Base-by-base conservation (phyloP, 768 basidiomycete species). In the Obba rivulosa region DNA sequence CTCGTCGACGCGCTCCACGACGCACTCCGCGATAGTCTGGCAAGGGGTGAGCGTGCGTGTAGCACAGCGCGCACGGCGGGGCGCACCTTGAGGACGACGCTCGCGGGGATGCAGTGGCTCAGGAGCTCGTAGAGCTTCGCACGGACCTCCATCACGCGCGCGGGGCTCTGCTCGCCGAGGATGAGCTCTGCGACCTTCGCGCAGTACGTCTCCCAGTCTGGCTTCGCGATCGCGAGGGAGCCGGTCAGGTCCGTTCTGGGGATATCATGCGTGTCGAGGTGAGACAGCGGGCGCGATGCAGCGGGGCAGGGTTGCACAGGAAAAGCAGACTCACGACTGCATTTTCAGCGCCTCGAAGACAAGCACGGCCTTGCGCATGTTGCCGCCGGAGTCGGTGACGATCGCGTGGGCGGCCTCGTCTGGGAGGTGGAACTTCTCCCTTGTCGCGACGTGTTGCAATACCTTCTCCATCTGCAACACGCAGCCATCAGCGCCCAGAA, bases 171-270 rank as follows among this genome's bases (percentile, higher is more conserved):
- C 58, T 96, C 92, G 52, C 80, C 75, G 16, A 97, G 71, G 53
- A 99, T 93, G 60, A 89, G 69, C 64, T 94, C 92, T 13, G 87
- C 93, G 10, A 97, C 84, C 63, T 92, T 92, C 56, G 84, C 75
- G 57, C 94, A 96, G 63, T 96, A 99, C 10, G 87, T 89, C 66
- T 99, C 96, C 96, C 96, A 99, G 62, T 99, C 96, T n/a, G 96
- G 93, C 67, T 97, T 93, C 13, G 93, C 92, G 48, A 95, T 92
- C 28, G 78, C 75, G 48, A 92, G 68, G 34, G 86, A 70, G 25
- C 88, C 87, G 4, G 81, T 78, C 34, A 95, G 74, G 63, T 92
- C 88, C n/a, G 89, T 87, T 47, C 89, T 92, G 57, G n/a, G n/a
- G n/a, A n/a, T 11, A 41, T 36, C 34, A 49, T 8, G 21, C 43